Evolutionary conservation across 2,329 filamentous ascomycete species (phyloP), one percentile per base, ranked within the genome.

Genomic region (Verticillium albo-atrum): DNA sequence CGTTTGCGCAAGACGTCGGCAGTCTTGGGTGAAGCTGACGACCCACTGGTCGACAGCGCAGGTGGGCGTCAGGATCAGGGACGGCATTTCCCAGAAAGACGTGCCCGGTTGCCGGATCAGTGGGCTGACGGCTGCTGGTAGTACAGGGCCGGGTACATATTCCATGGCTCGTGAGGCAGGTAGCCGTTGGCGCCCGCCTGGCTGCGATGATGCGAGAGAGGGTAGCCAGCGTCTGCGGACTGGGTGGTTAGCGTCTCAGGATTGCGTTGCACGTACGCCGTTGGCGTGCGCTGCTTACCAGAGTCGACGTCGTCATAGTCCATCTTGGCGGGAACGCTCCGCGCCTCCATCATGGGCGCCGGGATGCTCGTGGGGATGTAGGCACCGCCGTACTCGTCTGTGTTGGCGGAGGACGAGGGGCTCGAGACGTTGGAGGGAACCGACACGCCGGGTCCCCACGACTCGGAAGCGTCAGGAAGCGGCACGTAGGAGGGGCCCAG

Each of bases 341-440:
- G 64, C 51, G 62, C 61, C 56, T 75, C 74, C 53, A 81, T 69
- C 68, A 82, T 76, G 50, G 74, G 71, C 23, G 76, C 68, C 17
- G 80, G 79, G 23, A 79, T 75, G 63, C 79, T 82, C 26, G 79
- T 79, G 9, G 80, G 77, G 61, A 82, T 79, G 67, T 82, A 83
- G 62, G 72, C 70, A 54, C 61, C 68, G 60, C 70, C 74, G 67
- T 80, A 81, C 55, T 83, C 80, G 55, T 82, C 79, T 55, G 75
- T 73, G 56, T 73, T 73, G 52, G 73, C 75, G 2, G 80, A 81
- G 2, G 81, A 82, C 3, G 79, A 76, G 20, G 81, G 81, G 67
- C 80, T 83, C 23, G 81, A 82, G 12, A 79, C 79, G 55, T 75
- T 80, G 55, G 80, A 81, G 17, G 78, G 71, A 23, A 81, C 70